Conservation (phyloP, 1,284 basidiomycete genomes). For the Pseudozyma pruni region DNA sequence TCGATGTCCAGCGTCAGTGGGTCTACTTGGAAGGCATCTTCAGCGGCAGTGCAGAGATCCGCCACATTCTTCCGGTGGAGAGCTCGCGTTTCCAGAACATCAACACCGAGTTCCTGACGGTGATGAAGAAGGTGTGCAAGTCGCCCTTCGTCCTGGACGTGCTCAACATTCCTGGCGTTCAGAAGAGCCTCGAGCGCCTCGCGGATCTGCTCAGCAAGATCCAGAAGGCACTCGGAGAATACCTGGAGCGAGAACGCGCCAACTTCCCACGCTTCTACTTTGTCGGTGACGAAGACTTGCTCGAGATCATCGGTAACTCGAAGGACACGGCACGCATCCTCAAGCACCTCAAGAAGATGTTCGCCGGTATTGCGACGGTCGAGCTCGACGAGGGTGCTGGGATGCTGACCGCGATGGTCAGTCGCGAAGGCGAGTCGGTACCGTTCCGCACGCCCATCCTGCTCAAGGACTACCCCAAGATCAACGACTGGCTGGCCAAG, state of each 20-base stretch:
- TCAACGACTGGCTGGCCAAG: constrained; percentile 97
- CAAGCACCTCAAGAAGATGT: constrained; percentile 99
- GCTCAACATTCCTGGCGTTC: constrained; percentile 92
- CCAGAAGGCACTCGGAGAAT: constrained; percentile 98
- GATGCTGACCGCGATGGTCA: constrained; percentile 53
- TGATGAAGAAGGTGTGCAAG: constrained; percentile 99
- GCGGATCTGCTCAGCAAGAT: constrained; percentile 97
- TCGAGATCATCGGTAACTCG: constrained; percentile 99
- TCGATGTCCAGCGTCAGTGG: constrained; percentile 99
- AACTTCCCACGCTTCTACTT: constrained; percentile 98
- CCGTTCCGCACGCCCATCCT: constrained; percentile 83
- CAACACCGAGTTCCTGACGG: constrained; percentile 95
- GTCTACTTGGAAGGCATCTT: constrained; percentile 99
- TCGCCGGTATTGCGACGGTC: constrained; percentile 93
- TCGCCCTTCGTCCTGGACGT: constrained; percentile 97
- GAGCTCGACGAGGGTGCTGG: constrained; percentile 77
- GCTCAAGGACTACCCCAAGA: constrained; percentile 92
- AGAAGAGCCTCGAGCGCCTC: constrained; percentile 95
- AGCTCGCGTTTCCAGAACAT: constrained; percentile 97
- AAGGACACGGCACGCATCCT: constrained; percentile 97
- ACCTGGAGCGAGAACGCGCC: constrained; percentile 92
- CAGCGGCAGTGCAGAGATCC: constrained; percentile 87
- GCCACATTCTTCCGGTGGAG: constrained; percentile 93
- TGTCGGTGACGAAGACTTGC: constrained; percentile 96
- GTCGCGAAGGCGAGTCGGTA: constrained; percentile 90